A percentile compares a stretch with the other conserved stretches of the same genome.
These are phyloP conservation scores for Cryptococcus deneoformans DNA, from an alignment of 1,284 basidiomycete genomes.

Conservation along the genomic window DNA sequence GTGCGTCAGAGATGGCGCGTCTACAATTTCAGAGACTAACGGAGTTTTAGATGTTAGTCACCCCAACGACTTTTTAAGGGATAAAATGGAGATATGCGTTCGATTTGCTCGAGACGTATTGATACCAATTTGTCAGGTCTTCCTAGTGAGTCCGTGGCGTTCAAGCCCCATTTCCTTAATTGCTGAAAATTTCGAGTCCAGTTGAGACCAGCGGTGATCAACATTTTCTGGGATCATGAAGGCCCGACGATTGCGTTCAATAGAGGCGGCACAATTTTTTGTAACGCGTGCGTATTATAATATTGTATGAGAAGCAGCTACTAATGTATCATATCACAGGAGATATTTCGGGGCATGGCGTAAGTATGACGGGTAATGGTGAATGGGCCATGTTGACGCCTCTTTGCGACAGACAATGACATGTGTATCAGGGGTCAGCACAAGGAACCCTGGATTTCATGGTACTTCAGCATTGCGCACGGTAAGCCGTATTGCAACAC, in stretches of 20 bases:
- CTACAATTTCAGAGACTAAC: neutral
- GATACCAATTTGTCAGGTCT: conserved; percentile 37
- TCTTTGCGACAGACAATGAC: conserved; percentile 45
- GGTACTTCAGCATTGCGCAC: conserved; percentile 90
- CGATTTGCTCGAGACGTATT: conserved; percentile 68
- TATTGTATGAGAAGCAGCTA: neutral
- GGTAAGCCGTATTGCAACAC: conserved; percentile 41
- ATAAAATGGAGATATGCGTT: conserved; percentile 26
- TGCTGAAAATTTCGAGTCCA: conserved; percentile 7
- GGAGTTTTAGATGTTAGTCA: conserved; percentile 17
- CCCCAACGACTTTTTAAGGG: conserved; percentile 17
- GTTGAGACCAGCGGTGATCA: conserved; percentile 60
- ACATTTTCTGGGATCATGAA: conserved; percentile 79
- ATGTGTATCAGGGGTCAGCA: conserved; percentile 63
- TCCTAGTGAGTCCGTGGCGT: conserved; percentile 25
- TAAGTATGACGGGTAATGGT: conserved; percentile 50
- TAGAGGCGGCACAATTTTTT: conserved; percentile 79
- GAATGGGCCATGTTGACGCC: neutral
- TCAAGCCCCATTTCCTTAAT: neutral
- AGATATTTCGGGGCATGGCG: conserved; percentile 86
- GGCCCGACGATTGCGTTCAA: conserved; percentile 94
- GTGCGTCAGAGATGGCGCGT: conserved; percentile 48
- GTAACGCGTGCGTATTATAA: conserved; percentile 62
- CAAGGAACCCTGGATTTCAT: conserved; percentile 72
- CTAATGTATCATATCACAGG: conserved; percentile 8